Base-by-base conservation (phyloP, 2,329 filamentous ascomycete genomes). In the Tricladium varicosporioides region DNA sequence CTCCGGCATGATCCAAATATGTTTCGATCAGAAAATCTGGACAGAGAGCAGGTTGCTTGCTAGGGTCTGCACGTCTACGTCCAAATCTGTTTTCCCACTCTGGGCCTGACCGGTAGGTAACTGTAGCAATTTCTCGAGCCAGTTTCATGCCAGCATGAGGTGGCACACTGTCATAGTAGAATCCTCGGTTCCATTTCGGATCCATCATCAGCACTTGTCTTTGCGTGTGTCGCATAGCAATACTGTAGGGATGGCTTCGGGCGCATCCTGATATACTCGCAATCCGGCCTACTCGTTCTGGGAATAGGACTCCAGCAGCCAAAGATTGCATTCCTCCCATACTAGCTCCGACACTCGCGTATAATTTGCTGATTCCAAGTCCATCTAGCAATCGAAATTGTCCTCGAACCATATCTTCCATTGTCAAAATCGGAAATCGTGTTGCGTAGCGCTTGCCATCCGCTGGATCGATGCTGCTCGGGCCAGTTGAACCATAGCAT, bases 311-410 rank as follows among this genome's bases (percentile, higher is more conserved):
- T 2, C 91, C 94, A 0, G 91, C 89, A 7, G 92, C 92, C 5
- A 99, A 81, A 65, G 90, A 94, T 71, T 96, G 93, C 94, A 99
- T 99, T 54, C 94, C 94, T 53, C 94, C 94, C 94, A 99, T 99
- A 73, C 91, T 96, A 5, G 91, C 91, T 13, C 94, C 94, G 16
- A 99, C 93, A 58, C 91, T 96, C 15, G 94, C 94, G 72, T 96
- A 91, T 9, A 99, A 80, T 68, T 85, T 89, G 19, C 83, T 70
- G 47, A 99, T 87, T 5, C 86, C 86, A 27, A 99, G 78, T 4
- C 78, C 74, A 71, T 97, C 92, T 11, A 99, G 80, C 31, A 99
- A 81, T 45, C 89, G 81, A 76, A 97, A 97, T 72, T 99, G 94
- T 5, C 92, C 93, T 54, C 92, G 85, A 31, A 97, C 94, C 94